A percentile compares a stretch with the other conserved stretches of the same genome.
Evolutionary conservation across 108 stramenopile genomes (phyloP).

Genomic region (Nitzschia palea): DNA sequence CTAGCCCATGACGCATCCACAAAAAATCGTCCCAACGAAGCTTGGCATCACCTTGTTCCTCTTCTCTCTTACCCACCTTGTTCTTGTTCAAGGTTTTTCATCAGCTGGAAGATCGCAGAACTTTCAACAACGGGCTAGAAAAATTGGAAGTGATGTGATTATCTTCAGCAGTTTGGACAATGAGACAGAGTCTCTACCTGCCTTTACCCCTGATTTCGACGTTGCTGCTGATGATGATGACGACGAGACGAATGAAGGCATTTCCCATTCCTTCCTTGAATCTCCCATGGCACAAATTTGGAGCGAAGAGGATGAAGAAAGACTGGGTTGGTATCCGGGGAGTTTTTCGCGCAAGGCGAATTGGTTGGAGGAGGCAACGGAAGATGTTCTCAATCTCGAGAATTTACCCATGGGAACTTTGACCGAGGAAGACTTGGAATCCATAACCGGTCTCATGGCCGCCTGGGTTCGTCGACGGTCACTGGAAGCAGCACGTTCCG

Average conservation of each 20-base stretch:
- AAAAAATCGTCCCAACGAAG: too few relatives aligned
- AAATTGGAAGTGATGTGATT: too few relatives aligned
- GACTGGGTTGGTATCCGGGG: neutral
- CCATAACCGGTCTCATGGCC: constrained; percentile 57
- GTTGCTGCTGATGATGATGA: constrained; percentile 23
- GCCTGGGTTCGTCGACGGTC: constrained; percentile 57
- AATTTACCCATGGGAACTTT: constrained; percentile 41
- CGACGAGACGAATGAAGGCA: neutral
- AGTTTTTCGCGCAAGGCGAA: constrained; percentile 12
- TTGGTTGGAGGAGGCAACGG: constrained; percentile 51
- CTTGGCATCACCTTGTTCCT: too few relatives aligned
- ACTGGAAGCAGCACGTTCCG: constrained; percentile 46
- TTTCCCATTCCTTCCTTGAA: neutral
- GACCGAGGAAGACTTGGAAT: constrained; percentile 57
- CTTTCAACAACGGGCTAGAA: too few relatives aligned
- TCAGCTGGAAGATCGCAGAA: too few relatives aligned
- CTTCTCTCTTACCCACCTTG: too few relatives aligned
- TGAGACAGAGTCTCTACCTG: neutral
- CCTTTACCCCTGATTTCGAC: neutral
- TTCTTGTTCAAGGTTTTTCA: too few relatives aligned
- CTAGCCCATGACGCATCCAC: too few relatives aligned
- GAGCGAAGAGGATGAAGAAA: neutral
- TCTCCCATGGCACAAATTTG: neutral
- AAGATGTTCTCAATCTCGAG: constrained; percentile 17
- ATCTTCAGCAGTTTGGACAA: too few relatives aligned